phyloP scores from a whole-genome alignment of 306 rosid genomes.

The Trifolium fragiferum region DNA sequence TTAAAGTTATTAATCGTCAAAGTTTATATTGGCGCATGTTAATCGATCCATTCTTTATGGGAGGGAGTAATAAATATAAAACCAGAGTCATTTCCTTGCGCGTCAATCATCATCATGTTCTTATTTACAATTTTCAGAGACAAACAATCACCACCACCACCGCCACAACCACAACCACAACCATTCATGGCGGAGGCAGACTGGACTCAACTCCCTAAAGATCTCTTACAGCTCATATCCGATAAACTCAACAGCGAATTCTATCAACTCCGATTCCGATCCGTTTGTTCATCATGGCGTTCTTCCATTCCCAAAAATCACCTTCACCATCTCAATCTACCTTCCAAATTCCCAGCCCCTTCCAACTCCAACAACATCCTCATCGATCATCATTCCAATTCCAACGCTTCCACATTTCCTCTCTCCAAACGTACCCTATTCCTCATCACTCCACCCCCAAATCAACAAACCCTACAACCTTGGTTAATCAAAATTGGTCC shows the following conservation, averaged over 20 bases:
- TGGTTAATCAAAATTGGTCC: constrained; percentile 42
- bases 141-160: background rate
- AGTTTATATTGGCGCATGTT: no score
- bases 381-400: background rate
- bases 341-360: constrained; percentile 6
- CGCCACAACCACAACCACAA: background rate
- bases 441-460: constrained; percentile 35
- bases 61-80: no score
- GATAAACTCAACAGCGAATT: constrained; percentile 21
- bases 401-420: constrained; percentile 1
- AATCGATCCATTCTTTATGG: no score
- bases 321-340: background rate
- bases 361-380: background rate
- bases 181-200: constrained; percentile 16
- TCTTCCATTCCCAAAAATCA: background rate
- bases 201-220: constrained; percentile 42
- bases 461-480: background rate
- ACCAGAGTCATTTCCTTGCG: no score
- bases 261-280: constrained; percentile 41
- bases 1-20: no score
- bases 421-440: constrained; percentile 40
- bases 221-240: constrained; percentile 31
- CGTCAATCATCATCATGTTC: background rate
- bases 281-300: constrained; percentile 51
- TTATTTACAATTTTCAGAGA: background rate